Conservation (phyloP, 805 yeast genomes). For the Wickerhamiella cacticola region DNA sequence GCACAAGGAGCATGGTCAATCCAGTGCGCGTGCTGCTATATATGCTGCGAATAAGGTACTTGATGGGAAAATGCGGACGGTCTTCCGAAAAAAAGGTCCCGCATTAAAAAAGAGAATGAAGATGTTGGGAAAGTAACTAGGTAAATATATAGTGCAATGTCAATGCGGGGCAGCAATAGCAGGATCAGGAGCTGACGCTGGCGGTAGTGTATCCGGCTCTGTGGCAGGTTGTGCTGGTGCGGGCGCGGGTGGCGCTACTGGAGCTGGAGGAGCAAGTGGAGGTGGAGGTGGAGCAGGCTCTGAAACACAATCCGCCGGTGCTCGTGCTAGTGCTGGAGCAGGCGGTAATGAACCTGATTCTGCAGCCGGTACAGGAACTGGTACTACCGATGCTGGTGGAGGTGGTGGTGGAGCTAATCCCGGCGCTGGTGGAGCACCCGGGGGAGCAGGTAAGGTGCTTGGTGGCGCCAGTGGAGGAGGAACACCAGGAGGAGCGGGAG, state of each 20-base stretch:
- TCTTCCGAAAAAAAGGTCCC: not conserved
- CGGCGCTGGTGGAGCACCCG: conserved; percentile 19
- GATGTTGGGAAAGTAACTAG: no score
- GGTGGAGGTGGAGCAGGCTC: conserved; percentile 29
- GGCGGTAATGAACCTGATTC: no score
- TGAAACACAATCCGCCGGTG: no score
- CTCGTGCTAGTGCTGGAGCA: no score
- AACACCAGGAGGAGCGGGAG: conserved; percentile 11
- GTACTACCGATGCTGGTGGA: conserved; percentile 12
- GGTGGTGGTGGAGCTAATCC: conserved; percentile 27
- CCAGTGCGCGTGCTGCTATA: conserved; percentile 14
- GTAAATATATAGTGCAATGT: no score
- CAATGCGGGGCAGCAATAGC: not conserved
- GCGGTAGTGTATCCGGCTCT: conserved; percentile 39
- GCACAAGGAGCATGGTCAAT: conserved; percentile 52
- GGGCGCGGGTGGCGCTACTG: conserved; percentile 27
- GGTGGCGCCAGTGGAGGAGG: conserved; percentile 12
- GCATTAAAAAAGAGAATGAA: not conserved
- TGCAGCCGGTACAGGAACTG: no score
- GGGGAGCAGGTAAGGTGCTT: conserved; percentile 4
- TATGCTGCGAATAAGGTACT: not conserved
- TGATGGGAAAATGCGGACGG: not conserved
- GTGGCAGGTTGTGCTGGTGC: conserved; percentile 39
- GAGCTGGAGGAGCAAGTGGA: conserved; percentile 16
- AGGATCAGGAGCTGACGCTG: conserved; percentile 34